Base-by-base conservation (phyloP, 257 asterid species). In the Solanum ossicruentum region DNA sequence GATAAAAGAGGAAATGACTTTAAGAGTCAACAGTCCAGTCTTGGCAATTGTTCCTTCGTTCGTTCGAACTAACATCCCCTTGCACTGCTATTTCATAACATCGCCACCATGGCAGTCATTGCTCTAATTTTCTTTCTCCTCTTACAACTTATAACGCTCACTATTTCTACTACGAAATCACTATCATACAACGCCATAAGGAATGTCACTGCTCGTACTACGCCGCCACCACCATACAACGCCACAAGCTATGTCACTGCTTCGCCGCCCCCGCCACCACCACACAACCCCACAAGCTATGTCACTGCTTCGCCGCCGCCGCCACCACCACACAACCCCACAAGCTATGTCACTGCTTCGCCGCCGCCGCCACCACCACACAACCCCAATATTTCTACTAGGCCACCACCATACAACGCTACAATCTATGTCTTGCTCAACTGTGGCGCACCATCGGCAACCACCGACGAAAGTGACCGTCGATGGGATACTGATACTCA, bases 401-500 rank as follows among this genome's bases (percentile, higher is more conserved):
- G n/a, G n/a, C 3, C 84, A 7, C 61, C 85, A 5, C 79, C 87
- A 0, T 88, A 89, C 83, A 84, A 20, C 9, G 86, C 93, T 41
- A 84, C 88, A 5, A 92, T 89, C 16, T 65, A 83, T 41, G 87
- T 94, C 88, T 93, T 90, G 84, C 88, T 92, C 63, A 87, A 60
- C 89, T 92, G 96, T 83, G 96, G 95, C 39, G 84, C 91, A 0
- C 0, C 85, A 2, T 26, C 86, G 0, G 86, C 3, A 3, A 18
- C 16, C 15, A 21, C 28, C 20, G 79, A 41, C 12, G 54, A 70
- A 43, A 88, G 81, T 10, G 11, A 18, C 1, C 91, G 93, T 39
- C 61, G 3, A 57, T 93, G 97, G 97, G 86, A 85, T 15, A 69
- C 88, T 6, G 95, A 92, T n/a, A 77, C 39, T 2, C 28, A 85